Percentiles rank a stretch among this genome's conserved stretches.
These are phyloP conservation scores for Poronia punctata DNA, from an alignment of 495 filamentous ascomycete genomes.

Conservation along the genomic window DNA sequence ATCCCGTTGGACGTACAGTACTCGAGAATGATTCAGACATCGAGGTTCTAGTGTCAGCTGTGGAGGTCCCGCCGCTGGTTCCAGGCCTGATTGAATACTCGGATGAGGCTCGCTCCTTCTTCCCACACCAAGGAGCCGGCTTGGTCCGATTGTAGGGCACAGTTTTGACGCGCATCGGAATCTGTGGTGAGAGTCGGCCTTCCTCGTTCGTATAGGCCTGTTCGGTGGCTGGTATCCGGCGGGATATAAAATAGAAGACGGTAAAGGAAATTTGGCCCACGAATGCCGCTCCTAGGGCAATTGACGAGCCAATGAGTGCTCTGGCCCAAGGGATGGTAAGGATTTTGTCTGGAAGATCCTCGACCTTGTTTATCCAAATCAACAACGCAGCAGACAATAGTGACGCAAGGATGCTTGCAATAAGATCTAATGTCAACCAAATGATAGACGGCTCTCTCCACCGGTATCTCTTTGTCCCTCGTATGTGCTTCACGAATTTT, in stretches of 20 bases:
- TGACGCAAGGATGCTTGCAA: slow-evolving; percentile 32
- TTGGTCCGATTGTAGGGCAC: slow-evolving; percentile 40
- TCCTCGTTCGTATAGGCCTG: slow-evolving; percentile 26
- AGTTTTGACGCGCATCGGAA: slow-evolving; percentile 33
- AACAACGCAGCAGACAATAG: slow-evolving; percentile 32
- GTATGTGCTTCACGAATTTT: slow-evolving; percentile 21
- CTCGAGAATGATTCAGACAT: slow-evolving; percentile 47
- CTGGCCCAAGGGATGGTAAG: slow-evolving; percentile 20
- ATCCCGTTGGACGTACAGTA: slow-evolving; percentile 43
- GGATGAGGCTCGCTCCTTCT: slow-evolving; percentile 19
- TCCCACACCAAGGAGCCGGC: slow-evolving; percentile 13
- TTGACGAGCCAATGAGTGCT: slow-evolving; percentile 32
- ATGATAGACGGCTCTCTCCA: slow-evolving; percentile 19
- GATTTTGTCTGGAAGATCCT: slow-evolving; percentile 22
- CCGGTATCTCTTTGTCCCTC: slow-evolving; percentile 12
- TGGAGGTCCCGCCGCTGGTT: slow-evolving; percentile 34
- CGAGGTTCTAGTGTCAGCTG: slow-evolving; percentile 45
- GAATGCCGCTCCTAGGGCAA: slow-evolving; percentile 35
- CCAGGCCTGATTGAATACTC: slow-evolving; percentile 30
- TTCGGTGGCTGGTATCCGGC: slow-evolving; percentile 18
- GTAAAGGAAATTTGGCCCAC: slow-evolving; percentile 34
- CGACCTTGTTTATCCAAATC: slow-evolving; percentile 27
- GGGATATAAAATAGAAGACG: slow-evolving; percentile 29
- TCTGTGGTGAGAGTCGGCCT: slow-evolving; percentile 11
- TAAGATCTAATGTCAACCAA: slow-evolving; percentile 29